These are phyloP conservation scores for Syzygium malaccense DNA, from an alignment of 441 rosid genomes.

Conservation along the genomic window DNA sequence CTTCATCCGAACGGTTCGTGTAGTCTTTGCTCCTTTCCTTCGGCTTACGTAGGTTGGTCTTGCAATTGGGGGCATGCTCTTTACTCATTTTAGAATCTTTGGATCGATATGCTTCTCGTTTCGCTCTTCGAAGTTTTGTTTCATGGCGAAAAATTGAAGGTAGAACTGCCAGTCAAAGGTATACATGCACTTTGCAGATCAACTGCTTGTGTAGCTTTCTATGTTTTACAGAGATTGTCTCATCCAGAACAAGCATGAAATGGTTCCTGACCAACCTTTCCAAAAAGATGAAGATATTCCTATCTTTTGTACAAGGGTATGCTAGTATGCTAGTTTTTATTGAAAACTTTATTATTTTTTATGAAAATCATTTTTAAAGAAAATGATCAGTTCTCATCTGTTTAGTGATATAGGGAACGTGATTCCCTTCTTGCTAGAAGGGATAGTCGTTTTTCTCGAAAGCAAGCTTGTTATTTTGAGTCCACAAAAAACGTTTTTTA, in stretches of 20 bases:
- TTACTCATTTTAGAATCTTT: not conserved
- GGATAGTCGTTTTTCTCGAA: too few relatives aligned
- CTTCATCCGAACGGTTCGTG: not conserved
- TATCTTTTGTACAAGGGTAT: not conserved
- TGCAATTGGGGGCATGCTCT: not conserved
- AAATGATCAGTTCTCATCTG: too few relatives aligned
- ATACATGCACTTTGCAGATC: rapidly evolving
- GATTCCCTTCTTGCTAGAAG: too few relatives aligned
- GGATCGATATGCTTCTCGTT: rapidly evolving
- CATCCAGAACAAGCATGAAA: not conserved
- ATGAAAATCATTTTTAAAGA: too few relatives aligned
- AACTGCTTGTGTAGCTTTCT: not conserved
- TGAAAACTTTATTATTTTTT: too few relatives aligned
- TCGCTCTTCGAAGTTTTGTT: not conserved
- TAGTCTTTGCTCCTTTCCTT: not conserved
- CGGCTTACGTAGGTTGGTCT: not conserved
- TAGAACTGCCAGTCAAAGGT: not conserved
- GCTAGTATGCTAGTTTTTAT: too few relatives aligned
- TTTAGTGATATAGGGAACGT: too few relatives aligned
- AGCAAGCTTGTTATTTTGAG: too few relatives aligned
- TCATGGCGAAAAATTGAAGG: not conserved
- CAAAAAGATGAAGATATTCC: not conserved
- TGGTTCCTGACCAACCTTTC: not conserved
- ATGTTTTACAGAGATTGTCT: not conserved
- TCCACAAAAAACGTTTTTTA: too few relatives aligned